Percentiles rank a stretch among this genome's conserved stretches.
These are phyloP conservation scores for Lagenidium sp. DNA, from an alignment of 352 stramenopile genomes.

Conservation along the genomic window DNA sequence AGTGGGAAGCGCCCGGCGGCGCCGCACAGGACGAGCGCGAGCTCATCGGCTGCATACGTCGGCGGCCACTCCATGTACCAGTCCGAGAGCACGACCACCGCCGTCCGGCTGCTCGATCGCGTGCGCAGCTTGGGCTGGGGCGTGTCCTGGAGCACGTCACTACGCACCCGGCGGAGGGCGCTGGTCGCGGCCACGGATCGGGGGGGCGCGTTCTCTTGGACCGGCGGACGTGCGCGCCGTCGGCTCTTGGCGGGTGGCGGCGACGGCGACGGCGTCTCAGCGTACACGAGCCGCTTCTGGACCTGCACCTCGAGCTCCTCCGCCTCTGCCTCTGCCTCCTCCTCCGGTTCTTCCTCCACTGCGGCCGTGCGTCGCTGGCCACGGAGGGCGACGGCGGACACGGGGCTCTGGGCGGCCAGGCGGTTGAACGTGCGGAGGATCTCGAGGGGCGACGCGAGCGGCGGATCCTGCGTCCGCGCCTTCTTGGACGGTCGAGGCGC, in stretches of 20 bases:
- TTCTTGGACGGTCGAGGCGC: slow-evolving; percentile 2
- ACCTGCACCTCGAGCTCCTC: slow-evolving; percentile 5
- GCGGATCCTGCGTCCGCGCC: not conserved
- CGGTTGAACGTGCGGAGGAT: not conserved
- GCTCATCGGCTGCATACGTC: slow-evolving; percentile 6
- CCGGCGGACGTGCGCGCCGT: not conserved
- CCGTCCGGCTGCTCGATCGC: slow-evolving; percentile 6
- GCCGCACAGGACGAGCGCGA: slow-evolving; percentile 28
- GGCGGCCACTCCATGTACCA: slow-evolving; percentile 25
- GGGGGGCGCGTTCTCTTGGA: too few relatives aligned
- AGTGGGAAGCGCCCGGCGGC: slow-evolving; percentile 22
- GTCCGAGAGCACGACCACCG: slow-evolving; percentile 13
- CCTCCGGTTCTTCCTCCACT: not conserved
- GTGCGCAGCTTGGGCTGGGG: slow-evolving; percentile 3
- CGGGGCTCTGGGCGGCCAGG: not conserved
- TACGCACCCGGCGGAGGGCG: not conserved
- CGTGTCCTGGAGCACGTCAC: not conserved
- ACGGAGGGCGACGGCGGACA: not conserved
- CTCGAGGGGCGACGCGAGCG: not conserved
- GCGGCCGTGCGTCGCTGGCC: not conserved
- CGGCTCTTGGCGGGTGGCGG: not conserved
- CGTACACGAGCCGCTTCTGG: slow-evolving; percentile 12
- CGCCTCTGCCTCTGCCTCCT: not conserved
- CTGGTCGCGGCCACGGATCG: too few relatives aligned
- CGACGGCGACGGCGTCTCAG: slow-evolving; percentile 13